Conservation (phyloP, 352 stramenopile genomes). For the Thalassiosira hispida region DNA sequence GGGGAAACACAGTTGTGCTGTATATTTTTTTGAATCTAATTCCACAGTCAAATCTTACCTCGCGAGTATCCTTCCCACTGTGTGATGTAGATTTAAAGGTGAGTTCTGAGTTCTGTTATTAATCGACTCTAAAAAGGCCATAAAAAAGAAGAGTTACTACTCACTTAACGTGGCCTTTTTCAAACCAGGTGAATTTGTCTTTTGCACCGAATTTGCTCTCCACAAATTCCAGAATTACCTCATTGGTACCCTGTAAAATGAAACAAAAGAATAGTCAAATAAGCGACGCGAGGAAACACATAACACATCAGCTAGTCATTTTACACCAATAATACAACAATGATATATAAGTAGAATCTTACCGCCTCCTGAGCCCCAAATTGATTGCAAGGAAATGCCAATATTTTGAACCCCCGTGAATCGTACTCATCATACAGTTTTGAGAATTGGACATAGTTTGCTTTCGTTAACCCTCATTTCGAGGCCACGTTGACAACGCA, state of each 20-base stretch:
- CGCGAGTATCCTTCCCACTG: constrained; percentile 65
- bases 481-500: constrained; percentile 87
- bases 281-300: background rate
- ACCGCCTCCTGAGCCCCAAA: constrained; percentile 87
- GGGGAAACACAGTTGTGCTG: too few relatives aligned
- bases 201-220: constrained; percentile 54
- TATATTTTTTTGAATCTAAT: too few relatives aligned
- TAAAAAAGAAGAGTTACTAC: constrained; percentile 13
- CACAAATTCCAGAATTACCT: constrained; percentile 69
- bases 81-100: background rate
- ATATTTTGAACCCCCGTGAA: constrained; percentile 71
- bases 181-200: constrained; percentile 76
- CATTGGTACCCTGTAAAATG: constrained; percentile 47
- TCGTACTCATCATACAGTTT: constrained; percentile 64
- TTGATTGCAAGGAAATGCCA: constrained; percentile 90
- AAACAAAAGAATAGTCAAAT: background rate
- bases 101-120: too few relatives aligned
- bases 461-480: constrained; percentile 86
- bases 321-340: background rate
- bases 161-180: constrained; percentile 90
- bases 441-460: constrained; percentile 87
- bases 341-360: constrained; percentile 11
- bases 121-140: background rate
- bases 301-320: too few relatives aligned
- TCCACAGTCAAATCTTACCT: too few relatives aligned